phyloP scores from a whole-genome alignment of 495 filamentous ascomycete species.

The Podospora conica region DNA sequence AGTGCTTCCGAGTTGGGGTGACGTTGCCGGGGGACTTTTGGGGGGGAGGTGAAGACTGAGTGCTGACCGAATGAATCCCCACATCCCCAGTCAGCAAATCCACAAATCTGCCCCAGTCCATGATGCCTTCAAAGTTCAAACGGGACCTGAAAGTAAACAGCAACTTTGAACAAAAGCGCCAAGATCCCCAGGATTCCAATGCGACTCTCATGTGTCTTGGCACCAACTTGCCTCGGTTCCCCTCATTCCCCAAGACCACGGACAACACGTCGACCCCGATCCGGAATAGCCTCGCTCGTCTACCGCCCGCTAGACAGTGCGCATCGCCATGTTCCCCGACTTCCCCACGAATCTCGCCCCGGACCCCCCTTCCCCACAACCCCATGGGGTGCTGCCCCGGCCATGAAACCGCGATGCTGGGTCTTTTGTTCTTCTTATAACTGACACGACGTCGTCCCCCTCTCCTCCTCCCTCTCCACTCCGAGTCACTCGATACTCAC shows the following conservation, averaged over 20 bases:
- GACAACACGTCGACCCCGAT: background rate
- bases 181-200: background rate
- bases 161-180: background rate
- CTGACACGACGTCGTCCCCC: background rate
- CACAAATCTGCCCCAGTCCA: too few relatives aligned
- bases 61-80: background rate
- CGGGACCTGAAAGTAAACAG: background rate
- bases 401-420: background rate
- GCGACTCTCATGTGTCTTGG: background rate
- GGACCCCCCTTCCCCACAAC: background rate
- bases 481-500: too few relatives aligned
- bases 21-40: background rate
- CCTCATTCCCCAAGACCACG: background rate
- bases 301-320: background rate
- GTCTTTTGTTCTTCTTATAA: background rate
- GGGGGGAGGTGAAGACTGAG: background rate
- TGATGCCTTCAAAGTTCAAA: too few relatives aligned
- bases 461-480: background rate
- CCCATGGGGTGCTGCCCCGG: background rate
- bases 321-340: too few relatives aligned
- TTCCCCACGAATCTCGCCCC: background rate
- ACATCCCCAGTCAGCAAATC: too few relatives aligned
- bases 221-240: background rate
- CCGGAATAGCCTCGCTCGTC: background rate
- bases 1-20: background rate